phyloP scores from a whole-genome alignment of 129 eudicot species.

The Lactuca sativa region DNA sequence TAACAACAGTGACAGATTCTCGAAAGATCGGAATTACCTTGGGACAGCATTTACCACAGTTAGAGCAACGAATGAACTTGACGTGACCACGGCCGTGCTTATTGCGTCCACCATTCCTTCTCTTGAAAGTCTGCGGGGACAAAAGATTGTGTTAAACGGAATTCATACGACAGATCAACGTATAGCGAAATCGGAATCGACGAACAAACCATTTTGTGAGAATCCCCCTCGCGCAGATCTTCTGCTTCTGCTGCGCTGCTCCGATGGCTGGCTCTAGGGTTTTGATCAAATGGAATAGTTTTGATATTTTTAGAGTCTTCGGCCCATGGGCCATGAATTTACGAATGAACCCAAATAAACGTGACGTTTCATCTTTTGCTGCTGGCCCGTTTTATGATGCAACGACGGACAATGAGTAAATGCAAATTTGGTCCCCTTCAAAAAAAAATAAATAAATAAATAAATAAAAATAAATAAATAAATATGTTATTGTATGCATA shows the following conservation, averaged over 20 bases:
- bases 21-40: constrained; percentile 40
- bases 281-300: constrained; percentile 1
- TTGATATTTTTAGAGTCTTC: constrained; percentile 2
- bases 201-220: constrained; percentile 24
- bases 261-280: constrained; percentile 25
- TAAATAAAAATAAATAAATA: too few relatives aligned
- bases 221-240: background rate
- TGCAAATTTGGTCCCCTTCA: background rate
- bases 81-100: constrained; percentile 90
- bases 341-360: background rate
- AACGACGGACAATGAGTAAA: background rate
- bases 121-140: constrained; percentile 64
- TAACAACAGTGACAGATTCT: background rate
- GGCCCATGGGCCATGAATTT: constrained; percentile 1
- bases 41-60: constrained; percentile 89
- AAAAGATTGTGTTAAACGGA: constrained; percentile 1
- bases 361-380: background rate
- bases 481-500: too few relatives aligned
- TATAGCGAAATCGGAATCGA: background rate
- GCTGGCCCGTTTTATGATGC: background rate
- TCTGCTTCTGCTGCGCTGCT: constrained; percentile 7
- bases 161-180: background rate
- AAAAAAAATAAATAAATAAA: background rate
- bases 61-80: constrained; percentile 79
- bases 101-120: constrained; percentile 86